These are phyloP conservation scores for Starmerella bombi DNA, from an alignment of 805 yeast genomes.

Conservation along the genomic window DNA sequence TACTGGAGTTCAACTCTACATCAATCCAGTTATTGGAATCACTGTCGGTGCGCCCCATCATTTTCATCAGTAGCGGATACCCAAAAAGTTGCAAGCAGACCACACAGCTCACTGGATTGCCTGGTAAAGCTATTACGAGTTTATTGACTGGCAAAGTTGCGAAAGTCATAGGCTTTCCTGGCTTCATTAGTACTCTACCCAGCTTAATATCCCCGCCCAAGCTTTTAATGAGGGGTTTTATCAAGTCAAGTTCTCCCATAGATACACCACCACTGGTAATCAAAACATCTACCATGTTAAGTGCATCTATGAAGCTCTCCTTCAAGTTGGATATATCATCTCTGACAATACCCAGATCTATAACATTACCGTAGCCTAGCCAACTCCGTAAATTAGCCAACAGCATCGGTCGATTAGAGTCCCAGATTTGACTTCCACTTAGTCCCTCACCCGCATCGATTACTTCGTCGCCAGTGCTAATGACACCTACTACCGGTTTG, in stretches of 20 bases:
- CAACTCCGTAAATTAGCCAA: constrained; percentile 27
- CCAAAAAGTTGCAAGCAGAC: constrained; percentile 39
- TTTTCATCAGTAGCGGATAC: constrained; percentile 31
- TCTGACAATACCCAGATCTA: constrained; percentile 40
- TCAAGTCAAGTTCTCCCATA: constrained; percentile 43
- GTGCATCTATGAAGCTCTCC: constrained; percentile 22
- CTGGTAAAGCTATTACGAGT: constrained; percentile 40
- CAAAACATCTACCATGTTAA: constrained; percentile 31
- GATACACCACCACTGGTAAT: constrained; percentile 48
- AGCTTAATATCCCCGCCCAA: constrained; percentile 37
- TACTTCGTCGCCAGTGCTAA: constrained; percentile 43
- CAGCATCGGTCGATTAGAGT: constrained; percentile 39
- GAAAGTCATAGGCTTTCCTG: constrained; percentile 47
- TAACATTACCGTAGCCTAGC: constrained; percentile 28
- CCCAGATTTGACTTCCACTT: constrained; percentile 36
- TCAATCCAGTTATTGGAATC: constrained; percentile 27
- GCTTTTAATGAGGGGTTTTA: constrained; percentile 38
- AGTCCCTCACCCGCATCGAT: constrained; percentile 26
- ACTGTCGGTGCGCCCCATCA: constrained; percentile 27
- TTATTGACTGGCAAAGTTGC: constrained; percentile 31
- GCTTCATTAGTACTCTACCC: constrained; percentile 47
- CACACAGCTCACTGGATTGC: constrained; percentile 43
- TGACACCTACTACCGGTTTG: constrained; percentile 36
- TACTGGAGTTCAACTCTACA: constrained; percentile 27
- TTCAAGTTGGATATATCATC: constrained; percentile 30